Conservation (phyloP, 1,284 basidiomycete species). For the Ganoderma lingzhi region DNA sequence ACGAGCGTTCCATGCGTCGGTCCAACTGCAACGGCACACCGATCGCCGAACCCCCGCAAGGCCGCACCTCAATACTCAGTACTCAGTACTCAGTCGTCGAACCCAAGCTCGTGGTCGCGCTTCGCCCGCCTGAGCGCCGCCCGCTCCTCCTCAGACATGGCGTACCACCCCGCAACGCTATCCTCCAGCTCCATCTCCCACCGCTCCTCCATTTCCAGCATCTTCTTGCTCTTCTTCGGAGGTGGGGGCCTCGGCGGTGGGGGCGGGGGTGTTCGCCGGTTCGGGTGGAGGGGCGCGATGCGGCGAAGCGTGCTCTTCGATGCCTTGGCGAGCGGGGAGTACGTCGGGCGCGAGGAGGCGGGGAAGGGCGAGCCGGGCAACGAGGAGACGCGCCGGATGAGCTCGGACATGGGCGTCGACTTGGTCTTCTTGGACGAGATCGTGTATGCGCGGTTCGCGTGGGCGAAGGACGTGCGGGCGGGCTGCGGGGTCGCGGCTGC, state of each 20-base stretch:
- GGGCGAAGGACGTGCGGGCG: conserved; percentile 22
- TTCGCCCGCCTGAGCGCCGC: conserved; percentile 65
- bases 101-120: conserved; percentile 67
- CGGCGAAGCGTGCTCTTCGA: conserved; percentile 66
- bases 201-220: conserved; percentile 74
- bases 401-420: conserved; percentile 72
- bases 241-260: conserved; percentile 70
- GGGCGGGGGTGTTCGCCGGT: conserved; percentile 72
- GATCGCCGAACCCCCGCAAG: not conserved
- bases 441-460: conserved; percentile 34
- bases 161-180: conserved; percentile 75
- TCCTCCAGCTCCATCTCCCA: conserved; percentile 83
- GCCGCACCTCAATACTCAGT: not conserved
- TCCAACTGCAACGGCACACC: not conserved
- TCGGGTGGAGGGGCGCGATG: conserved; percentile 79
- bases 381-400: conserved; percentile 75
- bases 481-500: conserved; percentile 22
- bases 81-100: conserved; percentile 35
- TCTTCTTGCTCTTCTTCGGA: conserved; percentile 79
- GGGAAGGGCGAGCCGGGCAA: conserved; percentile 68
- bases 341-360: conserved; percentile 50
- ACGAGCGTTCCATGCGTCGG: not conserved
- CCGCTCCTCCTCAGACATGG: conserved; percentile 69
- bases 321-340: conserved; percentile 72
- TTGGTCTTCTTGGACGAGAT: conserved; percentile 50